Base-by-base conservation (phyloP, 1,284 basidiomycete species). In the Polyporus tsugae region DNA sequence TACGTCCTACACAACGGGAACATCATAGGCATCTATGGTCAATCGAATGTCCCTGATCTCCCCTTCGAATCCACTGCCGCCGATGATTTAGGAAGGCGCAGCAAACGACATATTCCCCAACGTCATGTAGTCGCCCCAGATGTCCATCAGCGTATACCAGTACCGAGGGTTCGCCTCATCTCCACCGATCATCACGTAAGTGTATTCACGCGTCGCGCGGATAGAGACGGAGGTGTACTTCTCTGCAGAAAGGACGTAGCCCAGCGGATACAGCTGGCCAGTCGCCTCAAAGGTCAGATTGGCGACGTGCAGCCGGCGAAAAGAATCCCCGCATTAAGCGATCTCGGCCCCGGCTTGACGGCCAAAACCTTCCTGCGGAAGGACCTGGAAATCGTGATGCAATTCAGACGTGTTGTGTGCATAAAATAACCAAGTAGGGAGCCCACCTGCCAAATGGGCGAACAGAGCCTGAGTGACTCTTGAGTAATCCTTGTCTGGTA, bases 21-120 rank as follows among this genome's bases (percentile, higher is more conserved):
- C 44, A 7, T 22, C 44, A 46, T 60, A 11, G 41, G 4, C 36
- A 44, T 68, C 74, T 42, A 74, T 58, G 17, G 66, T 67, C 33
- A 75, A 59, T 46, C 59, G 66, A 5, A 80, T 70, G 60, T 79
- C 69, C 11, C 72, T 76, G 64, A 74, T 78, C 62, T 58, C 46
- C 1, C 81, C 80, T 60, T 67, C 29, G 62, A 75, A 75, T 17
- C 77, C 79, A 2, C 75, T 67, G n/a, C 73, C 77, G 0, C 83
- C 81, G 33, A 85, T 77, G 5, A 70, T 72, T 49, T 71, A 71
- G 1, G 82, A 75, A 0, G 82, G 83, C n/a, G 83, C 83, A 3
- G 83, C 82, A 65, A 85, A 85, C 6, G 82, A 84, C 81, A 85
- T 83, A 65, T 85, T 84, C 42, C 79, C 82, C 29, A 75, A 68